Evolutionary conservation across 2,329 filamentous ascomycete genomes (phyloP).

Genomic region (Cercospora beticola): DNA sequence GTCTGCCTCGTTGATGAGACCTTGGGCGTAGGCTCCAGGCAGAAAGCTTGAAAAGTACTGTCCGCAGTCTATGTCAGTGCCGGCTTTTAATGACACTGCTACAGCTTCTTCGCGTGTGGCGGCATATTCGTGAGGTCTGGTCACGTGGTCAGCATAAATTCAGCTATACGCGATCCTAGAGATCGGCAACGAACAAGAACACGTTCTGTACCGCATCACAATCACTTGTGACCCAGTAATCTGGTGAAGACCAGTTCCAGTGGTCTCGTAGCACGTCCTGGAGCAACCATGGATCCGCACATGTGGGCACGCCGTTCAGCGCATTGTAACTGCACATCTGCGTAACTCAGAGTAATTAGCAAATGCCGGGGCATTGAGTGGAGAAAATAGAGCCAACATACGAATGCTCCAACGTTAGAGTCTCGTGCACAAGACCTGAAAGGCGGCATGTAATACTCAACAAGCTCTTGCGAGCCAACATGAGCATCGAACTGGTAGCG

Average conservation of each 20-base stretch:
- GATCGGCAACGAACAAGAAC: conserved; percentile 38
- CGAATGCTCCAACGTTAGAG: conserved; percentile 48
- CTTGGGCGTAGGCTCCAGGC: conserved; percentile 42
- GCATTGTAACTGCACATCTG: conserved; percentile 47
- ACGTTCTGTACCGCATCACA: conserved; percentile 61
- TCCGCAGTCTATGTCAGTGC: conserved; percentile 56
- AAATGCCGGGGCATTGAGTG: neutral
- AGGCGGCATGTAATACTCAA: conserved; percentile 66
- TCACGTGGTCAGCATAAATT: neutral
- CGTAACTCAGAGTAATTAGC: neutral
- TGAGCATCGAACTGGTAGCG: conserved; percentile 56
- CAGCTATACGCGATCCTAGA: neutral
- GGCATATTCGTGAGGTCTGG: conserved; percentile 44
- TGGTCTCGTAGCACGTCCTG: conserved; percentile 63
- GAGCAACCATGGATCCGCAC: conserved; percentile 62
- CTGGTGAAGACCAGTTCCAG: conserved; percentile 62
- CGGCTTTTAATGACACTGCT: conserved; percentile 51
- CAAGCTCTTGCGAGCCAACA: conserved; percentile 61
- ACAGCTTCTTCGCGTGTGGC: conserved; percentile 48
- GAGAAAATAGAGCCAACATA: conserved; percentile 50
- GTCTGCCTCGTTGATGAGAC: conserved; percentile 46
- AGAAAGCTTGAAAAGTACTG: too few relatives aligned
- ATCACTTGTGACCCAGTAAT: conserved; percentile 65
- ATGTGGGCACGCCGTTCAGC: conserved; percentile 65
- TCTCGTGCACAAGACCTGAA: conserved; percentile 56